Base-by-base conservation (phyloP, 257 asterid species). In the Prunella vulgaris region DNA sequence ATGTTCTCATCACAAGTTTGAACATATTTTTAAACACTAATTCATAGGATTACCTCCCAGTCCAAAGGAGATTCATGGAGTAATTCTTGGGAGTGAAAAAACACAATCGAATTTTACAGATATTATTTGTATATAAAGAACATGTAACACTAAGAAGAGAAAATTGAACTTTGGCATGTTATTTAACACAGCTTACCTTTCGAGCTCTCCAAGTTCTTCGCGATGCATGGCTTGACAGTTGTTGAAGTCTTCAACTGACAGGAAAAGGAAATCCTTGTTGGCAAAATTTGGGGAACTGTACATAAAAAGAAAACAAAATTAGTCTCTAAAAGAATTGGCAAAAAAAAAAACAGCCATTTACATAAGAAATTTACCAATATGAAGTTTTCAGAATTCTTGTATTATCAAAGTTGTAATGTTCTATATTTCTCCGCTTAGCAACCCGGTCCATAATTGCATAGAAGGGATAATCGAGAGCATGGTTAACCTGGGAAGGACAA, bases 171-270 rank as follows among this genome's bases (percentile, higher is more conserved):
- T 69, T 58, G 46, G 65, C 46, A 20, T 42, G 27, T 59, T 64
- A 44, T 33, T 38, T 51, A 27, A 27, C 48, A 66, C 62, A 38
- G 27, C 33, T 10, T 58, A 90, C 97, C 94, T 88, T 79, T 93
- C 93, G 54, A 93, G 85, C 74, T 82, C 86, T 74, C 82, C 77
- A 37, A 90, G 82, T 80, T 93, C 99, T 73, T 85, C 75, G 10
- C 78, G 86, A 63, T 90, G 95, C 35, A 83, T 66, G 53, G 59
- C 65, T 75, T 90, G 97, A 72, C 96, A 86, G 64, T 48, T 69
- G 79, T 88, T 93, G 85, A 85, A 93, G 77, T 93, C 99, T 80
- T 82, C 79, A 56, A 80, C 81, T 0, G 97, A 89, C 75, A 90
- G 75, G 57, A 38, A 74, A 73, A 82, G 73, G 76, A 93, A 71